phyloP scores from a whole-genome alignment of 352 stramenopile genomes.

The Phytophthora citricola region DNA sequence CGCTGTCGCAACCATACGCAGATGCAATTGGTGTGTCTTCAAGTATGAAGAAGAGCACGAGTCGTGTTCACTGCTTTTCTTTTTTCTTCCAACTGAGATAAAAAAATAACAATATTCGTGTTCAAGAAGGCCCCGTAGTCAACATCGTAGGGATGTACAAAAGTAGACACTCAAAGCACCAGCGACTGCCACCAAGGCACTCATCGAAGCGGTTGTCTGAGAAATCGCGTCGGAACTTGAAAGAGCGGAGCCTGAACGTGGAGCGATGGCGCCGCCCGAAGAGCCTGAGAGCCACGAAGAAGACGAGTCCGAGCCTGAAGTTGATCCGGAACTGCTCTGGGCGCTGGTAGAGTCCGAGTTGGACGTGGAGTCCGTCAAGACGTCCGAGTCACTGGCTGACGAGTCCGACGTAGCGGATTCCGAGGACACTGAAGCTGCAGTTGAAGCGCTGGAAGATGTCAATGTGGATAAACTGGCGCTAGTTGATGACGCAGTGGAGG shows the following conservation, averaged over 20 bases:
- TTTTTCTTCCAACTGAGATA: too few relatives aligned
- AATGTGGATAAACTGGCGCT: slow-evolving; percentile 1
- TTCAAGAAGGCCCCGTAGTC: background rate
- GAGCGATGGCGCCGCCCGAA: slow-evolving; percentile 16
- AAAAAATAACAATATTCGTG: too few relatives aligned
- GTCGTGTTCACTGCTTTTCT: background rate
- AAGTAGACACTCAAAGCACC: slow-evolving; percentile 2
- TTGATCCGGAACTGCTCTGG: slow-evolving; percentile 21
- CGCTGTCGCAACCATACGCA: too few relatives aligned
- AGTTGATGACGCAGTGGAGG: slow-evolving; percentile 3
- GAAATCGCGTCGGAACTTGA: slow-evolving; percentile 12
- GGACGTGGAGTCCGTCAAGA: slow-evolving; percentile 2
- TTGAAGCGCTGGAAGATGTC: background rate
- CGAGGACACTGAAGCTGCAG: background rate
- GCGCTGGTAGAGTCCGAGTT: slow-evolving; percentile 17
- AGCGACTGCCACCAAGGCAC: background rate
- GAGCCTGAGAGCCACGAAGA: slow-evolving; percentile 4
- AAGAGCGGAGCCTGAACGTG: slow-evolving; percentile 19
- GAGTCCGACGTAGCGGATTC: background rate
- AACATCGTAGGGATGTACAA: background rate
- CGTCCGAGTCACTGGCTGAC: slow-evolving; percentile 11
- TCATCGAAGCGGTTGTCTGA: background rate
- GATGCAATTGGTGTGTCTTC: too few relatives aligned
- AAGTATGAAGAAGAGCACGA: background rate
- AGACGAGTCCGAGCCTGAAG: slow-evolving; percentile 3